Conservation (phyloP, 2,329 filamentous ascomycete species). For the Blastomyces emzantsi region DNA sequence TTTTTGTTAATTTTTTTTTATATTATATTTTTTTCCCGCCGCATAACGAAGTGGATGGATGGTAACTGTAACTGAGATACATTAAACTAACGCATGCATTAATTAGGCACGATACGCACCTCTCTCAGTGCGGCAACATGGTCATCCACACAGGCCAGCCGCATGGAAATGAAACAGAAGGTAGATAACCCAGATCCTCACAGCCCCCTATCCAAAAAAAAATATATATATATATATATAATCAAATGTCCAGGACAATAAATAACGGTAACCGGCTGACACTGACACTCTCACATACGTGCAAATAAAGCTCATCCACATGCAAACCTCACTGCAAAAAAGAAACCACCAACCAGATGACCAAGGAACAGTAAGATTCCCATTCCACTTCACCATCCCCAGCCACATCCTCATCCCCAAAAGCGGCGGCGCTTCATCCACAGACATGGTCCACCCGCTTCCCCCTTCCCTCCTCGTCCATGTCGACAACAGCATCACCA, state of each 20-base stretch:
- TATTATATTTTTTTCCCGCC: background rate
- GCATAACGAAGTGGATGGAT: background rate
- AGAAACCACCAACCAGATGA: background rate
- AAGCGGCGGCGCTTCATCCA: conserved; percentile 2
- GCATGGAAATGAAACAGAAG: conserved; percentile 12
- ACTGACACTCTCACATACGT: background rate
- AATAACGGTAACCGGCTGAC: too few species aligned
- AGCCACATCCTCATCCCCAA: conserved; percentile 12
- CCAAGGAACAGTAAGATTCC: conserved; percentile 5
- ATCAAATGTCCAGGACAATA: too few species aligned
- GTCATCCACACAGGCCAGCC: background rate
- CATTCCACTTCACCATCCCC: conserved; percentile 10
- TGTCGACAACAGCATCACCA: conserved; percentile 6
- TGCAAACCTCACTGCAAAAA: conserved; percentile 2
- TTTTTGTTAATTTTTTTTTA: background rate
- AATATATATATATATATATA: too few species aligned
- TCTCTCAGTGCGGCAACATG: background rate
- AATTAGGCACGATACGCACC: background rate
- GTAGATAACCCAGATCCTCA: conserved; percentile 5
- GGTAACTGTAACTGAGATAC: too few species aligned
- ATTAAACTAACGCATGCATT: too few species aligned
- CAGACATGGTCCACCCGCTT: conserved; percentile 9
- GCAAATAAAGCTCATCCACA: conserved; percentile 6
- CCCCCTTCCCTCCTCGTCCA: conserved; percentile 6
- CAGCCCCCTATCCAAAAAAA: background rate